Evolutionary conservation across 1,139 yeast genomes (phyloP).

Genomic region (Barnettozyma hawaiiensis): DNA sequence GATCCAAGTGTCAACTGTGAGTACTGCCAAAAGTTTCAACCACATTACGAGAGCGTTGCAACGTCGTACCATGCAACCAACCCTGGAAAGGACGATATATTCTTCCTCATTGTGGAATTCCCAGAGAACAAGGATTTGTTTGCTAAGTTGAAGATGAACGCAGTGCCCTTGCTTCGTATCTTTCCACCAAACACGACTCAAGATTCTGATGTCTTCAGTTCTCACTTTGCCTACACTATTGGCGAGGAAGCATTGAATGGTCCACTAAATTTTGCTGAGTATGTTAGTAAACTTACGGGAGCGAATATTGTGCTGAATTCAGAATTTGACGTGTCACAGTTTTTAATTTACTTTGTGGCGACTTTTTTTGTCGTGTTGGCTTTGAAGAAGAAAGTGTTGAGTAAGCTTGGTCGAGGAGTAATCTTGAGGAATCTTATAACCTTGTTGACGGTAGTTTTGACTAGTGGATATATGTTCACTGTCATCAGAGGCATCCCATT

Average conservation of each 20-base stretch:
- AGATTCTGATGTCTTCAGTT: conserved; percentile 22
- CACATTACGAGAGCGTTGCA: conserved; percentile 38
- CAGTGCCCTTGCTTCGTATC: conserved; percentile 62
- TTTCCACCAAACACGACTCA: conserved; percentile 44
- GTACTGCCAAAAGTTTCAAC: conserved; percentile 38
- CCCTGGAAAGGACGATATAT: conserved; percentile 34
- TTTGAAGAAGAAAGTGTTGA: conserved; percentile 41
- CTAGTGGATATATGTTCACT: conserved; percentile 62
- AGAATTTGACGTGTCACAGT: conserved; percentile 37
- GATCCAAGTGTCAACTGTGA: conserved; percentile 35
- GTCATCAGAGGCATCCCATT: conserved; percentile 57
- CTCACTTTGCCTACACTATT: conserved; percentile 31
- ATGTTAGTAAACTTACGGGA: conserved; percentile 41
- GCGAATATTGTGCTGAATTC: conserved; percentile 39
- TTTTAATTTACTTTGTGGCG: conserved; percentile 40
- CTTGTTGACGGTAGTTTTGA: conserved; percentile 37
- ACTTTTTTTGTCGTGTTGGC: conserved; percentile 43
- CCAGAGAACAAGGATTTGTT: conserved; percentile 37
- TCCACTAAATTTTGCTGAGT: conserved; percentile 45
- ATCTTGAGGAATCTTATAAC: conserved; percentile 38
- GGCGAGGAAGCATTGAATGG: conserved; percentile 25
- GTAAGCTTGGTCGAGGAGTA: conserved; percentile 30
- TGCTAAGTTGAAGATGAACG: conserved; percentile 35
- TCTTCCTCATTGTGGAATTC: conserved; percentile 49
- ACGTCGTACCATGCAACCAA: conserved; percentile 41